Evolutionary conservation across 306 rosid genomes (phyloP), one percentile per base, ranked within the genome.

Genomic region (Medicago lupulina): DNA sequence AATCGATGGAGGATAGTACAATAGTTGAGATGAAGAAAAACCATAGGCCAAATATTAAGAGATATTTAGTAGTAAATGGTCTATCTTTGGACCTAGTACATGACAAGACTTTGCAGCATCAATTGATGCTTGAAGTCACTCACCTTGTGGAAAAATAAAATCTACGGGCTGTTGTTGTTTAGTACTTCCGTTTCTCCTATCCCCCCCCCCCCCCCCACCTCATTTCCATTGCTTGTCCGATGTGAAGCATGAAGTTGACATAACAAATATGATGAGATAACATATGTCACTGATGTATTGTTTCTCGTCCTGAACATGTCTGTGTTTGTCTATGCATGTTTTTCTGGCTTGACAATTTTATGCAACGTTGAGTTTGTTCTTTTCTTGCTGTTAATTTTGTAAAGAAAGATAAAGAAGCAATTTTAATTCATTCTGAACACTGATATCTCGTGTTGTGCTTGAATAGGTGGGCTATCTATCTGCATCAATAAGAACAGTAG

Each of bases 401-500:
- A 62, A 41, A 43, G 62, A 51, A 43, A 72, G 72, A 73, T 67
- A n/a, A 73, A n/a, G 38, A 50, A 51, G 9, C 15, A 13, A 41
- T 76, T 73, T 60, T 53, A 36, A 69, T 58, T 55, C 51, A 50
- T 50, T 58, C 11, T 61, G 43, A 72, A 44, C 38, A 53, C 43
- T 66, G 44, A 77, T 78, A 49, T 79, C 58, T 70, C 68, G 46
- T 80, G 55, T 15, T 69, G 76, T 78, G 61, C 76, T 73, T 58
- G 68, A 65, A 61, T 78, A 92, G 97, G 98, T 94, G 60, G 98
- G 98, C 59, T 94, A 89, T 83, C 83, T 94, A 73, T 89, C 98
- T 53, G 98, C 98, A 76, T 94, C 98, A 67, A 88, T 94, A 84
- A 88, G 98, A 85, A 87, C 94, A 13, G 98, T 94, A 28, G 97